Base-by-base conservation (phyloP, 805 yeast species). In the Metschnikowia peoriensis region DNA sequence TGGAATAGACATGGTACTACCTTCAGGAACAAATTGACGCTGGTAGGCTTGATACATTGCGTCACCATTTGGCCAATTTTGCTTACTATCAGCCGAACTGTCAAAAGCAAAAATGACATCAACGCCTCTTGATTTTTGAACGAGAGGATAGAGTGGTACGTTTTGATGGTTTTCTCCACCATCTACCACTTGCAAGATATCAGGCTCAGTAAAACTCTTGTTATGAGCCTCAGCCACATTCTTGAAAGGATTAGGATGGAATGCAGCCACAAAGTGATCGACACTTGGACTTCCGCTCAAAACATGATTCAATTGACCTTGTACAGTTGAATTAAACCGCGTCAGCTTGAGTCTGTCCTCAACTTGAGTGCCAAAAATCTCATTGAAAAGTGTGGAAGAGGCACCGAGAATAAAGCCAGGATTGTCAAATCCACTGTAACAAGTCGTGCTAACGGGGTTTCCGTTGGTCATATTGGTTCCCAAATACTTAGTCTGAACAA, bases 331-430 rank as follows among this genome's bases (percentile, higher is more conserved):
- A 32, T 53, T 51, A 53, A 73, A 69, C 12, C 60, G 61, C 12
- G 64, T 68, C 8, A 50, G 52, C 16, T 55, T 49, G 27, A 71
- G 46, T 43, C 60, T 47, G n/a, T 61, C 61, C 85, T 29, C 22
- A 17, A 38, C 17, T 7, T n/a, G 12, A 17, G 41, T 37, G 2
- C 53, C 53, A 35, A 50, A 41, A 7, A 50, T 37, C 32, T 42
- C 67, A 58, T 81, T 84, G 69, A 84, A 84, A 15, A 84, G 64
- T 0, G 86, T 80, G 0, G 89, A 83, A 0, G 88, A 83, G 0
- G 88, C 80, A 0, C 82, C 88, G 0, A 83, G 76, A 4, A 84
- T 70, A 57, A 82, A 84, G 0, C 85, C 84, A 32, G 78, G 69
- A 57, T 82, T 81, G 58, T 84, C 89, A 58, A 73, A 82, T 4